Evolutionary conservation across 148 eudicot species (phyloP).

Genomic region (Rheum nobile): DNA sequence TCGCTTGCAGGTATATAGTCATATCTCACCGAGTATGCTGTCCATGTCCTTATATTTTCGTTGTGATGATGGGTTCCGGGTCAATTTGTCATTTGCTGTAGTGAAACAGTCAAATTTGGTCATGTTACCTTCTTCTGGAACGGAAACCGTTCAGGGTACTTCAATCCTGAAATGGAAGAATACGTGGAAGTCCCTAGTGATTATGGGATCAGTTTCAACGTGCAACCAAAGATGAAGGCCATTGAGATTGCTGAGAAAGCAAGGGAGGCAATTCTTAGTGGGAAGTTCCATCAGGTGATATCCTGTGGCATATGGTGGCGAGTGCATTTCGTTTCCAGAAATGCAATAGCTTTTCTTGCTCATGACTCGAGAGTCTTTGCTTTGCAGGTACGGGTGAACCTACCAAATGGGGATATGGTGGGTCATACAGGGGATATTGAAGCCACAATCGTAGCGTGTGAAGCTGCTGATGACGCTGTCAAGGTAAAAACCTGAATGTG

Average conservation of each 20-base stretch:
- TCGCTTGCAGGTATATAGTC: conserved; percentile 70
- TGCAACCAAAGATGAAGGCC: conserved; percentile 83
- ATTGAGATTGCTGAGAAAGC: conserved; percentile 83
- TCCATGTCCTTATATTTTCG: background rate
- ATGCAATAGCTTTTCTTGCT: background rate
- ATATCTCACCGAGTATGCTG: no score
- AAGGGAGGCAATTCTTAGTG: conserved; percentile 77
- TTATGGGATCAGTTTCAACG: conserved; percentile 74
- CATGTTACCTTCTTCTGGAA: conserved; percentile 97
- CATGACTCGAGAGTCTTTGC: background rate
- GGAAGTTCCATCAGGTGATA: conserved; percentile 76
- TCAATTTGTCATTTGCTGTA: conserved; percentile 7
- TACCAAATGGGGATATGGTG: conserved; percentile 91
- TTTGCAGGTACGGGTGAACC: conserved; percentile 77
- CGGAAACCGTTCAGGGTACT: conserved; percentile 83
- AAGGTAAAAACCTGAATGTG: no score
- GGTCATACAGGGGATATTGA: conserved; percentile 91
- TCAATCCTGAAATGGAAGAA: conserved; percentile 77
- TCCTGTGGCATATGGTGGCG: background rate
- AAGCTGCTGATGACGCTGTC: conserved; percentile 94
- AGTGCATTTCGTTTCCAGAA: background rate
- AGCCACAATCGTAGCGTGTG: conserved; percentile 77
- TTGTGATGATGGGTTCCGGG: background rate
- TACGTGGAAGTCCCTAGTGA: conserved; percentile 95
- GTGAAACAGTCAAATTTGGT: conserved; percentile 96